Conservation (phyloP, 352 stramenopile species). For the Pythium biforme region DNA sequence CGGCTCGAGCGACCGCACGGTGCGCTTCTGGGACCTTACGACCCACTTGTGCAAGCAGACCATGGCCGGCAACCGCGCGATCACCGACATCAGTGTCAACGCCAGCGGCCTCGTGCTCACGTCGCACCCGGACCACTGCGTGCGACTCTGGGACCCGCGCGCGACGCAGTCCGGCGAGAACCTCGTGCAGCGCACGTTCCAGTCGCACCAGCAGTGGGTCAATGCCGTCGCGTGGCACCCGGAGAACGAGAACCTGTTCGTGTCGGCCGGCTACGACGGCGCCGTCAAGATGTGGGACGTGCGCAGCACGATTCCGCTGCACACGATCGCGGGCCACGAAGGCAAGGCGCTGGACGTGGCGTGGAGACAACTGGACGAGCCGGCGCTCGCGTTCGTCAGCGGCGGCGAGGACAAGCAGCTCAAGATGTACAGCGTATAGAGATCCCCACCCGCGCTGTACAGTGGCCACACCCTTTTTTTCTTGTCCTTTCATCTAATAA, state of each 20-base stretch:
- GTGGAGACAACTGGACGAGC: slow-evolving; percentile 45
- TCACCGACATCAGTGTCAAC: slow-evolving; percentile 74
- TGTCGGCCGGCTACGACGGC: slow-evolving; percentile 76
- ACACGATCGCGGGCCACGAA: slow-evolving; percentile 73
- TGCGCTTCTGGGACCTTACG: slow-evolving; percentile 78
- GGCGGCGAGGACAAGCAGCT: slow-evolving; percentile 85
- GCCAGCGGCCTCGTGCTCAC: slow-evolving; percentile 62
- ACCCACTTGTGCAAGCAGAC: slow-evolving; percentile 75
- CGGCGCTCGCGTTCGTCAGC: slow-evolving; percentile 59
- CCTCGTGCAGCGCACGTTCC: slow-evolving; percentile 77
- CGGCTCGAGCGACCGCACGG: slow-evolving; percentile 62
- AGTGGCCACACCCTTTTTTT: slow-evolving; percentile 8
- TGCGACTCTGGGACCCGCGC: slow-evolving; percentile 82
- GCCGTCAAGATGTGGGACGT: slow-evolving; percentile 81
- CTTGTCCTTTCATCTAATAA: slow-evolving; percentile 10
- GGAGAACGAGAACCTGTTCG: slow-evolving; percentile 55
- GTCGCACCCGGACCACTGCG: slow-evolving; percentile 74
- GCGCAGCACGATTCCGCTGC: slow-evolving; percentile 69
- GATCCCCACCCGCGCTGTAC: background rate
- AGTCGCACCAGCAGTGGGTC: slow-evolving; percentile 85
- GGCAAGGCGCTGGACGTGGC: slow-evolving; percentile 69
- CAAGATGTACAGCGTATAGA: slow-evolving; percentile 85
- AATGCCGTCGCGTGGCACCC: slow-evolving; percentile 74
- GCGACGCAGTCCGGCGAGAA: slow-evolving; percentile 65
- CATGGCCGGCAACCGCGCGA: slow-evolving; percentile 69